Evolutionary conservation across 345 rosid genomes (phyloP), one percentile per base, ranked within the genome.

Genomic region (Schrenkiella parvula): DNA sequence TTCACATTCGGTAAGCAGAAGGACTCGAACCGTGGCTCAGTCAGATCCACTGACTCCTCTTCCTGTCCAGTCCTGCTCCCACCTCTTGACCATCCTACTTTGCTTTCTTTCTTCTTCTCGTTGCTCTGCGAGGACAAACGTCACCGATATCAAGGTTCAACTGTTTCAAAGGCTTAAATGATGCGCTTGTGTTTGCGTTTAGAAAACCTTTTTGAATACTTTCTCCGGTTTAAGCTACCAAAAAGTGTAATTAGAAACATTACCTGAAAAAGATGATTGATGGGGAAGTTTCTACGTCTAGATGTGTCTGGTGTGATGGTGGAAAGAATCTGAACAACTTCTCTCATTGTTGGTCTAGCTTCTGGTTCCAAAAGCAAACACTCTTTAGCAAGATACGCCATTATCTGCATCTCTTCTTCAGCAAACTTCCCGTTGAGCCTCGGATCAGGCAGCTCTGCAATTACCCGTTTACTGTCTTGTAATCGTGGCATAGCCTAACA

Each of bases 381-480:
- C 68, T 95, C 97, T 84, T 86, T 95, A 50, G 97, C 93, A 26
- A 95, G 86, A 74, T 89, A 95, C 52, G 99, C 99, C 91, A 91
- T 85, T 75, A 91, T 86, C 66, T 87, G 93, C 85, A 95, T 82
- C 71, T 91, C 99, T 78, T 91, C 97, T 73, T 87, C 87, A 0
- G 84, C 88, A 80, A 88, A 95, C 44, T 81, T 77, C 59, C 95
- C 86, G 17, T 83, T 81, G 28, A 95, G 76, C 35, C 92, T 78
- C 3, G 92, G 92, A 56, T 95, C 99, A 19, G 99, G 96, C 74
- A 95, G 74, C 72, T 91, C 99, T 7, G 79, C 62, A 44, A 78
- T 78, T 66, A 91, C 93, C 29, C 78, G 82, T 65, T 67, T 77
- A 64, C 95, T 84, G 46, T 91, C 92, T 62, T 80, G 90, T 76